Evolutionary conservation across 2,329 filamentous ascomycete genomes (phyloP), one percentile per base, ranked within the genome.

Genomic region (Penicillium paneum): DNA sequence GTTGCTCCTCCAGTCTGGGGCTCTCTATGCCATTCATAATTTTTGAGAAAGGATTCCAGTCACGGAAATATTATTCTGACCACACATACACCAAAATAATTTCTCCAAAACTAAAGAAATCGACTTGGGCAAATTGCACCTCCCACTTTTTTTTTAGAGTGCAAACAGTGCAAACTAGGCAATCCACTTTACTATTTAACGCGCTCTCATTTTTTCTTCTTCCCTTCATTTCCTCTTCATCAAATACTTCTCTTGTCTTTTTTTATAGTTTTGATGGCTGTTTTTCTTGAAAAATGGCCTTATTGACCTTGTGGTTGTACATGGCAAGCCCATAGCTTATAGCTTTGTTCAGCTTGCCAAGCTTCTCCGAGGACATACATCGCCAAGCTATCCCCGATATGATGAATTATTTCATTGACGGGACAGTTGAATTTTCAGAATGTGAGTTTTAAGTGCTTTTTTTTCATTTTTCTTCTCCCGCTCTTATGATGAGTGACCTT

Each of bases 341-440:
- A 80, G 67, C 74, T 96, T 52, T 84, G 92, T 65, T 80, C 96
- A 64, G 84, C 95, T 67, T 86, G 91, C 54, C 91, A 96, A 78
- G 91, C 87, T 12, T 49, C n/a, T n/a, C 10, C 11, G 4, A 29
- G 12, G 11, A 13, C 26, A 28, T 48, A 41, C 28, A 32, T 24
- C 3, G n/a, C 8, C 24, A 2, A 39, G 39, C 34, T 54, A 34
- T 39, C 28, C 36, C 46, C 17, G 15, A 32, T 15, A 31, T 38
- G 24, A 28, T 28, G 17, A 21, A 24, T 19, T 24, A 1, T 31
- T 17, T 52, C 11, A 21, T 48, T 12, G 13, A 34, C 13, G 36
- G 43, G 36, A 29, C 6, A 49, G 50, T 15, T 42, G 35, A 5
- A 19, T 13, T 42, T n/a, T 36, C n/a, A 13, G 46, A 50, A 45